phyloP scores from a whole-genome alignment of 202 grass and related monocot genomes.

The Setaria viridis region DNA sequence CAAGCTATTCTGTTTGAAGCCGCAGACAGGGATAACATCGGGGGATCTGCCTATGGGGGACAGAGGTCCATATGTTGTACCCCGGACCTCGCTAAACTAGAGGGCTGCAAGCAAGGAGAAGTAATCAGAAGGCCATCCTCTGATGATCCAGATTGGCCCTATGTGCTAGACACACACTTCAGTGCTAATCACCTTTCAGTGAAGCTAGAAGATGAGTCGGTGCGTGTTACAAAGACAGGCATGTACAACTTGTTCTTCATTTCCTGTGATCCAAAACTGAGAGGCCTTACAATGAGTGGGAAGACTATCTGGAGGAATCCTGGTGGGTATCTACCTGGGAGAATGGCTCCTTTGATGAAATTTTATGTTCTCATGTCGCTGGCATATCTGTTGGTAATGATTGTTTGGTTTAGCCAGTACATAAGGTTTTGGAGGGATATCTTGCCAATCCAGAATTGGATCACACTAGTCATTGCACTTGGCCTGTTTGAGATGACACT shows the following conservation, averaged over 20 bases:
- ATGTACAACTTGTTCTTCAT: constrained; percentile 99
- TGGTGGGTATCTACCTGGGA: constrained; percentile 85
- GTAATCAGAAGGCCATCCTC: constrained; percentile 87
- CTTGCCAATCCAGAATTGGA: constrained; percentile 96
- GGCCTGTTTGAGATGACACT: constrained; percentile 97
- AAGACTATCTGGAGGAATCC: constrained; percentile 99
- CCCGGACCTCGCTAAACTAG: constrained; percentile 95
- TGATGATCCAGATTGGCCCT: constrained; percentile 79
- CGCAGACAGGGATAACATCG: constrained; percentile 90
- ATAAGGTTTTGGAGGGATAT: constrained; percentile 97
- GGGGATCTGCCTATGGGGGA: constrained; percentile 95
- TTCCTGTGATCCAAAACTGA: constrained; percentile 96
- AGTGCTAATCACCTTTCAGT: constrained; percentile 65
- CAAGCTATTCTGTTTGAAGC: constrained; percentile 97
- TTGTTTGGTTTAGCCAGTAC: constrained; percentile 91
- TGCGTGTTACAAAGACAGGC: constrained; percentile 87
- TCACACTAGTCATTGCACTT: constrained; percentile 91
- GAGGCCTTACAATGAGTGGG: constrained; percentile 93
- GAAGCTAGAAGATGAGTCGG: constrained; percentile 58
- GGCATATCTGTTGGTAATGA: constrained; percentile 71
- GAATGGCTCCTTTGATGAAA: constrained; percentile 91
- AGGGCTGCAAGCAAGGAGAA: constrained; percentile 95
- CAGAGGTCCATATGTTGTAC: constrained; percentile 98
- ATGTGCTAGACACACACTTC: constrained; percentile 79
- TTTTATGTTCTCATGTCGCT: constrained; percentile 96